Base-by-base conservation (phyloP, 148 eudicot species). In the Diospyros kaki region DNA sequence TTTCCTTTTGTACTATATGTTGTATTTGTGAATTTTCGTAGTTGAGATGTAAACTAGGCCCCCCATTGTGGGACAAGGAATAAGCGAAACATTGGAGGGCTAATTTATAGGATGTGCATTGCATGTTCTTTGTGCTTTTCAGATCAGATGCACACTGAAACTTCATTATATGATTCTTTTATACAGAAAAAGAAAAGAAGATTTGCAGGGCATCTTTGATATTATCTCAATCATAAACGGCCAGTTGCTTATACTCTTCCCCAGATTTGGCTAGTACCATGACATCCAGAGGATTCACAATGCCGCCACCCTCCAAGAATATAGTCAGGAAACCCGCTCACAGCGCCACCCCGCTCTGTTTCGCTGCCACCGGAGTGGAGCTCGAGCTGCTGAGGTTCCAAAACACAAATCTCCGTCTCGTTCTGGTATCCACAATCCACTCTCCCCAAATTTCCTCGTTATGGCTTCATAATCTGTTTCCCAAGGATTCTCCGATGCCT, bases 341-440 rank as follows among this genome's bases (percentile, higher is more conserved):
- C 28, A 84, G 67, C 0, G 87, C 87, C 50, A 84, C 84, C 13
- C 82, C 87, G 2, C 48, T 64, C 59, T 80, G 66, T 1, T 12
- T 66, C 6, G 58, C 72, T 2, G 55, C 6, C 9, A 80, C 86
- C 2, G 86, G 83, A 3, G 86, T 83, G 9, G 81, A 50, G 2
- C 14, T 9, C 1, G 86, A 77, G 61, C 63, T 44, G 51, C 83
- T 73, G 7, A 82, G 73, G 66, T 81, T 82, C 86, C 79, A 79
- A 54, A 80, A 78, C 78, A 83, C 81, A 4, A n/a, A 83, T 75
- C 62, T 82, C 83, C n/a, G 83, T 78, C 48, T 79, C 78, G 7
- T 56, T 72, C 6, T 17, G 4, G 69, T 67, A 82, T 3, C 80
- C 86, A 2, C 61, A 61, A 82, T 3, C 80, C 86, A 2, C 61